phyloP scores from a whole-genome alignment of 1,284 basidiomycete species.

The Pseudozyma flocculosa region DNA sequence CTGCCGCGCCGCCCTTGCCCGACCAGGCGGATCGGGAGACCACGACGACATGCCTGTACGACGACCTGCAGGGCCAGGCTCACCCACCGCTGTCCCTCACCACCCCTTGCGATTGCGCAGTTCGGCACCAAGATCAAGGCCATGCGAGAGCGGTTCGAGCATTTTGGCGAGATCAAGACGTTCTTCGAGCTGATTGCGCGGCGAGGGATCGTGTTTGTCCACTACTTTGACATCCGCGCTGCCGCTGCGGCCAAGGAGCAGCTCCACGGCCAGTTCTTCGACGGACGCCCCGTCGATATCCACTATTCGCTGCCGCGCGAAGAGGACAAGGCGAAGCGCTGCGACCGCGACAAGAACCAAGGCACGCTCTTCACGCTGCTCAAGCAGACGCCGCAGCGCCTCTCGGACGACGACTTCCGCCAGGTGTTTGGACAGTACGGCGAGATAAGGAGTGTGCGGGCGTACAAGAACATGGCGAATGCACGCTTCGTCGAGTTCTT shows the following conservation, averaged over 20 bases:
- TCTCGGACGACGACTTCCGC: constrained; percentile 80
- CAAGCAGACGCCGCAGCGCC: constrained; percentile 67
- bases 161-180: constrained; percentile 90
- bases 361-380: constrained; percentile 80
- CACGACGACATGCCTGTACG: too few relatives aligned
- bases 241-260: constrained; percentile 85
- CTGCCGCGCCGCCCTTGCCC: too few relatives aligned
- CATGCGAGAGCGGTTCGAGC: constrained; percentile 76
- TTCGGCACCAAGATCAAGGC: constrained; percentile 22
- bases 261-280: constrained; percentile 59
- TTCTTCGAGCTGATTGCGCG: constrained; percentile 93
- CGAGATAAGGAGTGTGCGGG: constrained; percentile 76
- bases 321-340: constrained; percentile 71
- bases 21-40: too few relatives aligned
- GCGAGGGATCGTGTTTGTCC: constrained; percentile 95
- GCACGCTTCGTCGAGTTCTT: constrained; percentile 35
- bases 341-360: constrained; percentile 85
- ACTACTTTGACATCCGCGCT: constrained; percentile 86
- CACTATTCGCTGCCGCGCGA: constrained; percentile 91
- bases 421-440: constrained; percentile 82
- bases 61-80: too few relatives aligned
- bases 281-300: constrained; percentile 77
- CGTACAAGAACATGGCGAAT: constrained; percentile 39
- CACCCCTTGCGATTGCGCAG: too few relatives aligned
- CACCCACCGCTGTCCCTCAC: too few relatives aligned